phyloP scores from a whole-genome alignment of 169 alveolate species.

The Amoebophrya sp. region DNA sequence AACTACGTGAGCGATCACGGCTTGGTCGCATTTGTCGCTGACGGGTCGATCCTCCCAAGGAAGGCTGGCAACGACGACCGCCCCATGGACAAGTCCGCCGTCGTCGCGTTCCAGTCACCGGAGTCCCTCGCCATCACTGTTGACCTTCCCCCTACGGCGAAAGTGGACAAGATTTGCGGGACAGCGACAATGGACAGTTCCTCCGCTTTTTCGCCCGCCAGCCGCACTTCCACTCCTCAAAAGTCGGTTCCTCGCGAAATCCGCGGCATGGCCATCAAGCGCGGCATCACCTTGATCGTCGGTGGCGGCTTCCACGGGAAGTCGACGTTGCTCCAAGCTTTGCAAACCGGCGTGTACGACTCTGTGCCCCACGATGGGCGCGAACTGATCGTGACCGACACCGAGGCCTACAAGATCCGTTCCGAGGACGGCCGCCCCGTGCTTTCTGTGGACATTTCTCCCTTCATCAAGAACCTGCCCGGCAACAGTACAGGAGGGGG shows the following conservation, averaged over 20 bases:
- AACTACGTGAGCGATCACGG: no score
- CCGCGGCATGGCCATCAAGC: conserved; percentile 46
- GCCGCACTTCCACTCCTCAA: no score
- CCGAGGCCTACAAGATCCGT: conserved; percentile 42
- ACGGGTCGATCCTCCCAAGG: no score
- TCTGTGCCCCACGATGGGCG: conserved; percentile 60
- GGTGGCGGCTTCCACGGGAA: conserved; percentile 70
- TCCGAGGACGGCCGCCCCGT: conserved; percentile 49
- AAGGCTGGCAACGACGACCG: not conserved
- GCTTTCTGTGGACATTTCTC: conserved; percentile 41
- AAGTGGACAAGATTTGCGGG: no score
- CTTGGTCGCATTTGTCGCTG: no score
- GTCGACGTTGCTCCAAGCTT: conserved; percentile 41
- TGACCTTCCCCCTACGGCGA: conserved; percentile 34
- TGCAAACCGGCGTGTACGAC: conserved; percentile 51
- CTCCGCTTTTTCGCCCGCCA: no score
- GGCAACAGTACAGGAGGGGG: not conserved
- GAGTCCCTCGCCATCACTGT: conserved; percentile 20
- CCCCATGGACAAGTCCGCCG: not conserved
- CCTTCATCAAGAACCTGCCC: conserved; percentile 48
- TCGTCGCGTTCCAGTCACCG: conserved; percentile 36
- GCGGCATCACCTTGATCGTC: conserved; percentile 51
- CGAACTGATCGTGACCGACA: conserved; percentile 48
- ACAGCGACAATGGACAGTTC: no score
- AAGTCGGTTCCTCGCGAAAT: no score